These are phyloP conservation scores for Thuidium tamariscinum DNA, from an alignment of 225 moss, liverwort and hornwort species.

Conservation along the genomic window DNA sequence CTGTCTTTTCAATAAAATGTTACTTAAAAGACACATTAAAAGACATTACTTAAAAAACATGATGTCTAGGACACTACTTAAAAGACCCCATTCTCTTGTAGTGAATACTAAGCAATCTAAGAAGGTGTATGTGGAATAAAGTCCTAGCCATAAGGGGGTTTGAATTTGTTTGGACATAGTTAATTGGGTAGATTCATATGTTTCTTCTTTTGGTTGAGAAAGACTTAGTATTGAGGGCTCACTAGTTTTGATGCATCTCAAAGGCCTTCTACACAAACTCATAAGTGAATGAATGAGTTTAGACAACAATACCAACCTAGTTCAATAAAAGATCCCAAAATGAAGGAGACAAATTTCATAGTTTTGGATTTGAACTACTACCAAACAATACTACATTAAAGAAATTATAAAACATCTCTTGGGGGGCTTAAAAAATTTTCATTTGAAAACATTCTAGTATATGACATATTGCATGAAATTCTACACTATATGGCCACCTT, in stretches of 20 bases:
- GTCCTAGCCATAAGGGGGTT: accelerated
- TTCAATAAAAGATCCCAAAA: background rate
- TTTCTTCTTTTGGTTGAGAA: background rate
- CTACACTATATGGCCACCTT: accelerated
- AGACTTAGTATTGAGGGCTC: accelerated
- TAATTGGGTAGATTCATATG: accelerated
- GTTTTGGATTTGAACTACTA: background rate
- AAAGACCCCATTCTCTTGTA: no score
- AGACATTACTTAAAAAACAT: no score
- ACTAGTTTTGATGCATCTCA: background rate
- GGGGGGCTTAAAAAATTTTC: background rate
- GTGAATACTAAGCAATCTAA: no score
- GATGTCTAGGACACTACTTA: no score
- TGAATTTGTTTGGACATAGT: background rate
- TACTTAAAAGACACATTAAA: no score
- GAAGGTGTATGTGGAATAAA: accelerated
- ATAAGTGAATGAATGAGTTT: background rate
- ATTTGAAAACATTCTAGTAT: background rate
- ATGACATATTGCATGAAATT: no score
- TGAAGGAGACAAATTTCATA: background rate
- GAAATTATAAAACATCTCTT: accelerated
- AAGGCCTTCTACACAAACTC: accelerated
- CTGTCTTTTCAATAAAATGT: no score
- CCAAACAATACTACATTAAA: accelerated
- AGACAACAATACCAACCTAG: background rate